Evolutionary conservation across 2,329 filamentous ascomycete genomes (phyloP), one percentile per base, ranked within the genome.

Genomic region (Acarospora socialis): DNA sequence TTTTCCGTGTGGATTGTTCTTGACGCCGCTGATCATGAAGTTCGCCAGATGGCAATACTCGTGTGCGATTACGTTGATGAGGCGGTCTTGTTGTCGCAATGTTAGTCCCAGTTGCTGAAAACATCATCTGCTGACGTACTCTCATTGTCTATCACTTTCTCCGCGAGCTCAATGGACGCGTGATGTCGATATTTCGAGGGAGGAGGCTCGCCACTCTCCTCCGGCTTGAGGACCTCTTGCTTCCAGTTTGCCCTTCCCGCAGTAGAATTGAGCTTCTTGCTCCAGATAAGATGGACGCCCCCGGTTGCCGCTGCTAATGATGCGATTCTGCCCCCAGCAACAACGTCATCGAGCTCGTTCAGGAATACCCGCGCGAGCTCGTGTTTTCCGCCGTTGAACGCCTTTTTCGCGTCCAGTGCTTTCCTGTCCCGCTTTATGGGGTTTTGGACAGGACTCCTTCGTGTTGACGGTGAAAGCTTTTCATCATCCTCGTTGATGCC

Each of bases 41-140:
- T 84, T 92, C 25, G 82, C 77, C 1, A 95, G 61, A 50, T 98
- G 90, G 53, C 90, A 95, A 60, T 90, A 95, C 47, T 98, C 90
- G 52, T 98, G 90, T 0, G 87, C 83, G n/a, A 95, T 59, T 0
- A 90, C 84, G 53, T 94, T 94, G 41, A 90, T 66, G 1, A 95
- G 67, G 3, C 82, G 73, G 36, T 78, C 56, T 43, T 24, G 8
- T 7, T n/a, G n/a, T n/a, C n/a, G n/a, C n/a, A n/a, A n/a, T n/a
- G n/a, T n/a, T n/a, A n/a, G n/a, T 26, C 5, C 16, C 21, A 6
- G 18, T 19, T 9, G 14, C 9, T 21, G 21, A 20, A 7, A 30
- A 36, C n/a, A n/a, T n/a, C n/a, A n/a, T n/a, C n/a, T n/a, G n/a
- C n/a, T n/a, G 16, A 4, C 31, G 13, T 30, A 40, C 38, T 35